Percentiles rank a stretch among this genome's conserved stretches.
These are phyloP conservation scores for Penicillium aurantiogriseum DNA, from an alignment of 2,329 filamentous ascomycete genomes.

Conservation along the genomic window DNA sequence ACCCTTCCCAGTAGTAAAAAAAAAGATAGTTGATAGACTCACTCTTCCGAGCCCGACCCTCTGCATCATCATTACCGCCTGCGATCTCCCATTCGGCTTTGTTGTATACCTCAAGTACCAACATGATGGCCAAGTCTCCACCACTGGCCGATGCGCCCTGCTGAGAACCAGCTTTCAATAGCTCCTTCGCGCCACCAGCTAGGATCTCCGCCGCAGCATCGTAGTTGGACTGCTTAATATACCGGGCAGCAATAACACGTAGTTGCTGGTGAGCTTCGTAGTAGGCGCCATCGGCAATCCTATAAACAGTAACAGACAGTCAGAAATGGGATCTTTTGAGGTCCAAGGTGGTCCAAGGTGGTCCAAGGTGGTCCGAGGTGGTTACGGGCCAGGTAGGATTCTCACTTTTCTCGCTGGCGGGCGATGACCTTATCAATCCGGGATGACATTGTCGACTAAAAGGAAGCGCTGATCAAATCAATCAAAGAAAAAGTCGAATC, in stretches of 20 bases:
- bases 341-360: not conserved
- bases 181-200: conserved; percentile 75
- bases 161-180: conserved; percentile 62
- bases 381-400: conserved; percentile 2
- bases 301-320: conserved; percentile 34
- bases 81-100: conserved; percentile 74
- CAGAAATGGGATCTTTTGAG: conserved; percentile 9
- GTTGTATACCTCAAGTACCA: conserved; percentile 86
- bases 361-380: not conserved
- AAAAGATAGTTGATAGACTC: conserved; percentile 12
- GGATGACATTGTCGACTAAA: conserved; percentile 37
- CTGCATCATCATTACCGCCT: conserved; percentile 50
- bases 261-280: conserved; percentile 99
- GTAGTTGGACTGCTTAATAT: conserved; percentile 86
- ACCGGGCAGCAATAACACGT: conserved; percentile 88
- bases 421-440: conserved; percentile 68
- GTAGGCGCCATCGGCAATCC: conserved; percentile 86
- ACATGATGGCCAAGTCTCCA: conserved; percentile 80
- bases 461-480: not conserved
- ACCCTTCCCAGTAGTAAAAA: not conserved
- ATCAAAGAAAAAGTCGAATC: not conserved
- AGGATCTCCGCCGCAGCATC: conserved; percentile 82
- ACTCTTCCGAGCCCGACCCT: conserved; percentile 65
- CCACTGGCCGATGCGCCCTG: conserved; percentile 93
- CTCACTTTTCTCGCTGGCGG: conserved; percentile 73